phyloP scores from a whole-genome alignment of 805 yeast genomes.

The Yarrowia alimentaria region DNA sequence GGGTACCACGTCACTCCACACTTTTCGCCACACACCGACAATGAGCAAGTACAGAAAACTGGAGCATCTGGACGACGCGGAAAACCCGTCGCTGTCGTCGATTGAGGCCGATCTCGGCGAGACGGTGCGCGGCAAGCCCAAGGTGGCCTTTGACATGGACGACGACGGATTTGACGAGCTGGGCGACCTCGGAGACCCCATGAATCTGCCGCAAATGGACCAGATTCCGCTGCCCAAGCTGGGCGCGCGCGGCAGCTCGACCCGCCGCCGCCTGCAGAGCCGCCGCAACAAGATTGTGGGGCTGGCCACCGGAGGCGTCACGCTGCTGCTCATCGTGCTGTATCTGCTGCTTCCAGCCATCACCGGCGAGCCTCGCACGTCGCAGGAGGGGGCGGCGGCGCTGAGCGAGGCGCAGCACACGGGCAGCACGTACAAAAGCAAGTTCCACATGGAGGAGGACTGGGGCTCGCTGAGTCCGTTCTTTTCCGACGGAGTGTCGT shows the following conservation, averaged over 20 bases:
- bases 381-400: conserved; percentile 14
- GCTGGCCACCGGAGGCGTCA: conserved; percentile 23
- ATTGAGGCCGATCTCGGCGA: too few relatives aligned
- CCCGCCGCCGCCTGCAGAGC: conserved; percentile 10
- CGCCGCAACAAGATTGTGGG: conserved; percentile 13
- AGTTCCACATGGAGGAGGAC: conserved; percentile 43
- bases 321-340: conserved; percentile 6
- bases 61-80: conserved; percentile 6
- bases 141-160: conserved; percentile 17
- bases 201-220: conserved; percentile 14
- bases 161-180: conserved; percentile 14
- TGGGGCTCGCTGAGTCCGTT: conserved; percentile 46
- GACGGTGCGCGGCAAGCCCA: conserved; percentile 5
- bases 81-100: too few relatives aligned
- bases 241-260: conserved; percentile 1
- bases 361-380: background rate
- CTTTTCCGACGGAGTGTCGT: conserved; percentile 41
- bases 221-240: conserved; percentile 16
- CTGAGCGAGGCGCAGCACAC: conserved; percentile 42
- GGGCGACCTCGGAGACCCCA: conserved; percentile 14
- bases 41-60: conserved; percentile 24
- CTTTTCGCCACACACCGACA: background rate
- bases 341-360: conserved; percentile 12
- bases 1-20: conserved; percentile 6
- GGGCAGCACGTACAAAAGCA: conserved; percentile 39